Base-by-base conservation (phyloP, 1,284 basidiomycete genomes). In the Puccinia coronata region DNA sequence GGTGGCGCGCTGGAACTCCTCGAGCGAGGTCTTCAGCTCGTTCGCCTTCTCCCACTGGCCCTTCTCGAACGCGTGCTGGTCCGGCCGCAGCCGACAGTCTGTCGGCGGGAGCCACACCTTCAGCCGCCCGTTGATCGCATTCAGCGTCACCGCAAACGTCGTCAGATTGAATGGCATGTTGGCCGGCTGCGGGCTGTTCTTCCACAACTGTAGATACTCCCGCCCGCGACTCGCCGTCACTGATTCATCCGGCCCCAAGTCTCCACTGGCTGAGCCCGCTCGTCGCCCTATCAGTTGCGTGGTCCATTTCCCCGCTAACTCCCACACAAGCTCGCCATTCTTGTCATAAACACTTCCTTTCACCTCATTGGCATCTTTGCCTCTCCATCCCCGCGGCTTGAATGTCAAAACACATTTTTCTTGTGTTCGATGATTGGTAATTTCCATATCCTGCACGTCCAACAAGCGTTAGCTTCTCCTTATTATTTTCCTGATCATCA, bases 301-400 rank as follows among this genome's bases (percentile, higher is more conserved):
- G 86, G 94, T 95, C 96, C 96, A 99, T 14, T 95, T 90, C 12
- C 96, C 96, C 0, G 96, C 95, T 83, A 98, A 95, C 83, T 98
- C 95, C 88, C 96, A 95, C 0, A 88, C 90, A 57, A 91, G 88
- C 41, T 89, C 88, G 16, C 93, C 95, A 0, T 88, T 84, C 0
- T 89, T 86, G 84, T 94, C 91, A 82, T 89, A 87, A 41, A 98
- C 95, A 59, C 90, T 90, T 4, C 96, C 96, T 23, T 92, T 92
- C 84, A 98, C 95, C 87, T 98, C 96, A 84, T 90, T 95, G 0
- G 95, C 94, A 83, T 96, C 93, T 84, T 91, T 92, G 41, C 94
- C 94, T 82, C 95, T 88, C 96, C 96, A 98, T 9, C 94, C 94
- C 82, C 96, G 90, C 0, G 96, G 96, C 87, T 98, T 98, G 89